Evolutionary conservation across 208 protist genomes (phyloP).

Genomic region (Willaertia magna): DNA sequence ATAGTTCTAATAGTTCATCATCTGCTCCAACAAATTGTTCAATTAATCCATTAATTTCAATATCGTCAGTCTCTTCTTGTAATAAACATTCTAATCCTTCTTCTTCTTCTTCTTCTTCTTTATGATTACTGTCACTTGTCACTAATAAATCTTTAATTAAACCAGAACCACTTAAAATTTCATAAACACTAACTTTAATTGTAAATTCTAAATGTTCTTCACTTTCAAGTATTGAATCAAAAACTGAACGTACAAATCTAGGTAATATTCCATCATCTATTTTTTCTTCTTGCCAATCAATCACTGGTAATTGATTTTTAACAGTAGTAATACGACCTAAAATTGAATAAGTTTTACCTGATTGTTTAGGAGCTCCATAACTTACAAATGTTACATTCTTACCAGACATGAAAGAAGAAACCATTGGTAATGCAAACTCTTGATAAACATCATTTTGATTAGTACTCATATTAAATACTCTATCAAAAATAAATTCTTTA

Average conservation of each 20-base stretch:
- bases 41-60: neutral
- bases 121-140: neutral
- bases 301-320: neutral
- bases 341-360: neutral
- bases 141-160: neutral
- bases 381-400: neutral
- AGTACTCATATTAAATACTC: neutral
- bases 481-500: neutral
- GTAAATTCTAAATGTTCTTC: neutral
- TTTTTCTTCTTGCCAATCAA: neutral
- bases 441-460: neutral
- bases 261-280: neutral
- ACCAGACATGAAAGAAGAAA: neutral
- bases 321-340: neutral
- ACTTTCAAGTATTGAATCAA: neutral
- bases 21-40: neutral
- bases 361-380: neutral
- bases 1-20: neutral
- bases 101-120: neutral
- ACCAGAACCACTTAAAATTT: neutral
- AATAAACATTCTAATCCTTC: neutral
- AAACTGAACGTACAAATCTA: neutral
- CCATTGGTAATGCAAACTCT: neutral
- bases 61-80: neutral
- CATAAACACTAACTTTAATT: neutral